Percentiles rank a stretch among this genome's conserved stretches.
Evolutionary conservation across 2,329 filamentous ascomycete genomes (phyloP).

Genomic region (Ascochyta pisi): DNA sequence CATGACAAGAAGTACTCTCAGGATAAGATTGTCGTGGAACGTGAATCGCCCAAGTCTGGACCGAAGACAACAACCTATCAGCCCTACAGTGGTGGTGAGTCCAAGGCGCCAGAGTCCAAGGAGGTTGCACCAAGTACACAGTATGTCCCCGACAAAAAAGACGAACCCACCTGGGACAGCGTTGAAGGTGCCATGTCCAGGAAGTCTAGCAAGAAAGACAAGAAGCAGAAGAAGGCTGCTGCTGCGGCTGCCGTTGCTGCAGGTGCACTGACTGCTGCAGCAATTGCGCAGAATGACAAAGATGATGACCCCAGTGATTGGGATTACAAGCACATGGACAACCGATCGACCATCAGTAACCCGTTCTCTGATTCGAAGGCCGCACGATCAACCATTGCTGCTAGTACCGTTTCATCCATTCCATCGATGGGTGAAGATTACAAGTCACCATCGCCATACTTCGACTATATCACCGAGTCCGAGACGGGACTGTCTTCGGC

Average conservation of each 20-base stretch:
- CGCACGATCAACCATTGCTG: slow-evolving; percentile 28
- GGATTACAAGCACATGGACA: slow-evolving; percentile 25
- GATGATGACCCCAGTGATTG: slow-evolving; percentile 17
- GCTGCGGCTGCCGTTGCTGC: slow-evolving; percentile 27
- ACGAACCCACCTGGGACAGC: slow-evolving; percentile 32
- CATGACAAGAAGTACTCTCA: slow-evolving; percentile 32
- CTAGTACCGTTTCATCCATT: slow-evolving; percentile 29
- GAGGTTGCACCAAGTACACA: slow-evolving; percentile 41
- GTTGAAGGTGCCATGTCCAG: slow-evolving; percentile 33
- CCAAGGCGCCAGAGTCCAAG: slow-evolving; percentile 20
- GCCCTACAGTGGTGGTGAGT: slow-evolving; percentile 39
- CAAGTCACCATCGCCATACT: slow-evolving; percentile 50
- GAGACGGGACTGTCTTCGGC: slow-evolving; percentile 30
- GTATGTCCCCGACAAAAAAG: slow-evolving; percentile 36
- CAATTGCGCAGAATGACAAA: slow-evolving; percentile 29
- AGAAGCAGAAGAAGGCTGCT: slow-evolving; percentile 37
- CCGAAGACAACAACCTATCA: slow-evolving; percentile 36
- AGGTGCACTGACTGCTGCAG: slow-evolving; percentile 28
- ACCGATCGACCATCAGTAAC: slow-evolving; percentile 33
- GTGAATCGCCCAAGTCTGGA: slow-evolving; percentile 40
- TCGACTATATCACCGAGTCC: slow-evolving; percentile 52
- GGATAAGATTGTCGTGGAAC: slow-evolving; percentile 52
- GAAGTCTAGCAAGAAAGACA: slow-evolving; percentile 42
- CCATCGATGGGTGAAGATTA: slow-evolving; percentile 26
- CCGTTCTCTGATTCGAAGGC: slow-evolving; percentile 38